A percentile compares a stretch with the other conserved stretches of the same genome.
Conservation (phyloP, 2,329 filamentous ascomycete genomes). For the Exophiala sideris region DNA sequence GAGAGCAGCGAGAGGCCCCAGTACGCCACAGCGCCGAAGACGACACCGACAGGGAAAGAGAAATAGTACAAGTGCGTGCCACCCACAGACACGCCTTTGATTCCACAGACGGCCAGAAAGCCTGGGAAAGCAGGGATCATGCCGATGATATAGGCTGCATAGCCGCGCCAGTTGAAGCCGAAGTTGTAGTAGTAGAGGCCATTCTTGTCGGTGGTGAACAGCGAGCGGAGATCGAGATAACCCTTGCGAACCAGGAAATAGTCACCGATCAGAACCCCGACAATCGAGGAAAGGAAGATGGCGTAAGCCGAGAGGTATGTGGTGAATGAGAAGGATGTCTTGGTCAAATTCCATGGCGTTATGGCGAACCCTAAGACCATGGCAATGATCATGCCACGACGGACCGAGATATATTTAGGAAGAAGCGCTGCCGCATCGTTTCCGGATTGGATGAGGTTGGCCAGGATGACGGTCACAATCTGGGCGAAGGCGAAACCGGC, state of each 20-base stretch:
- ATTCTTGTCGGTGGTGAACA: slow-evolving; percentile 37
- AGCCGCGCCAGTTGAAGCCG: slow-evolving; percentile 36
- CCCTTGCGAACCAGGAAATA: slow-evolving; percentile 39
- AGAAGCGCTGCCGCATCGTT: slow-evolving; percentile 78
- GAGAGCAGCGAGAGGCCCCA: neutral
- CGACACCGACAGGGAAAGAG: neutral
- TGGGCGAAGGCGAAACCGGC: slow-evolving; percentile 72
- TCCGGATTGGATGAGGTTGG: slow-evolving; percentile 78
- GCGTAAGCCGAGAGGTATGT: slow-evolving; percentile 25
- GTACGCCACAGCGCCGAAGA: neutral
- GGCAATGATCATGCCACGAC: slow-evolving; percentile 62
- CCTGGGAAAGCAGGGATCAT: slow-evolving; percentile 32
- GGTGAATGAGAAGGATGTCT: slow-evolving; percentile 11
- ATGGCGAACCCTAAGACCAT: slow-evolving; percentile 34
- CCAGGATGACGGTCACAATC: slow-evolving; percentile 81
- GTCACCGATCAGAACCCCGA: slow-evolving; percentile 40
- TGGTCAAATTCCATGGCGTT: slow-evolving; percentile 22
- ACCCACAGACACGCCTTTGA: neutral
- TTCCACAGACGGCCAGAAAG: slow-evolving; percentile 20
- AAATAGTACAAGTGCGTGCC: neutral
- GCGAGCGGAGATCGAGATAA: slow-evolving; percentile 39
- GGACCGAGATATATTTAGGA: slow-evolving; percentile 79
- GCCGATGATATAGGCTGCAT: slow-evolving; percentile 33
- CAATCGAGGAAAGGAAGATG: slow-evolving; percentile 40
- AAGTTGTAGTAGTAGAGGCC: slow-evolving; percentile 39